Evolutionary conservation across 2,329 filamentous ascomycete genomes (phyloP), one percentile per base, ranked within the genome.

Genomic region (Xylariales sp.): DNA sequence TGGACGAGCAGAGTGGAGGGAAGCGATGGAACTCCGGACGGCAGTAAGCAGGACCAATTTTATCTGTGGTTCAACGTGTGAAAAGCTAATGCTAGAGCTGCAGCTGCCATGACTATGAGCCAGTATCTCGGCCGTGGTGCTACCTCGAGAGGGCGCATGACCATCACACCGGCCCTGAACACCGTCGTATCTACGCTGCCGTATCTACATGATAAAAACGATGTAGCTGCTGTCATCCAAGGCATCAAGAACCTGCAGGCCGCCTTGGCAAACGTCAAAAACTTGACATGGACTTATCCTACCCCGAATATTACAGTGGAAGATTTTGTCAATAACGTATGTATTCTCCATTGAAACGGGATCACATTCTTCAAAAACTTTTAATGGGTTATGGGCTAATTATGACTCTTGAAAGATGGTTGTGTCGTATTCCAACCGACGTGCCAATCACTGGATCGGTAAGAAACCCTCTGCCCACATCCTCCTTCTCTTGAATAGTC

Each of bases 1-100:
- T 85, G 76, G 68, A 84, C 80, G 8, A 72, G 78, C 29, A 72
- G 81, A 46, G 78, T 83, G 18, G 79, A 83, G 45, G 73, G 69
- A 19, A 70, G 72, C 27, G 65, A 70, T 31, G 69, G 65, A 37
- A 47, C 49, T 15, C 41, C 37, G 2, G 52, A 56, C 28, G 53
- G 48, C 27, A 48, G 59, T 62, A 52, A 45, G 59, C 57, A 37
- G 6, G 3, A 36, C 5, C 16, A 8, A 18, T 14, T 16, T n/a
- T 15, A 8, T 14, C 16, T 30, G 8, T 16, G 8, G 14, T 12
- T 8, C 8, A 30, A 8, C 16, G 4, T 16, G n/a, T 16, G 8
- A 15, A 13, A 13, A 10, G n/a, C n/a, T 10, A 12, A 25, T 15
- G 27, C 20, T 5, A 13, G 15, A 14, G n/a, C 8, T 15, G 6